Base-by-base conservation (phyloP, 106 monocot species). In the Dactylorhiza incarnata region DNA sequence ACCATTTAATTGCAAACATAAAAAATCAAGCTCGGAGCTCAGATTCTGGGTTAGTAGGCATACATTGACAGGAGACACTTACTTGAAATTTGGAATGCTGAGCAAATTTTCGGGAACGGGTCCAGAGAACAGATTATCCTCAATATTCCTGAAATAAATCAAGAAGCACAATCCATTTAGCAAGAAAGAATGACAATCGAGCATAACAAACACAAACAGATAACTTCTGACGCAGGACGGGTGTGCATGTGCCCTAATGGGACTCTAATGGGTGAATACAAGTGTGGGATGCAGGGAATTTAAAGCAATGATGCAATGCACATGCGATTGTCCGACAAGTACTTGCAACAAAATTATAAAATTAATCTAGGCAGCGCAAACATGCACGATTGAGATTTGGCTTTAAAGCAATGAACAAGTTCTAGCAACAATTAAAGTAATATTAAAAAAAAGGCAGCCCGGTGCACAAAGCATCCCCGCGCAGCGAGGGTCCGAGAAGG, bases 101-200 rank as follows among this genome's bases (percentile, higher is more conserved):
- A 85, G 70, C 84, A 95, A 74, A 43, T 88, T 88, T 78, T 71
- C 71, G 51, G 95, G 95, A 20, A 95, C 74, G 24, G 89, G 92
- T 49, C 95, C 95, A 50, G 90, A 88, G 77, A 95, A 95, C 7
- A 90, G 83, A 77, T 95, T 95, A 72, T 92, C 86, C 78, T 88
- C 92, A 78, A 95, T 74, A 81, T 95, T 92, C 87, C 99, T 99
- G 84, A 81, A 46, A 71, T 84, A 72, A 62, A 9, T 37, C 46
- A 75, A 55, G 46, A n/a, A 66, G 37, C 26, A 29, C 20, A 76
- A 9, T 76, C 54, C 48, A 72, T 68, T 43, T 56, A 65, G 59
- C 14, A 66, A 19, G 26, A 11, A 75, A 17, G 29, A 8, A 63
- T 37, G 37, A 3, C 37, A 37, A 37, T 37, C 37, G 37, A 37